Base-by-base conservation (phyloP, 352 stramenopile genomes). In the Globisporangium lucens region DNA sequence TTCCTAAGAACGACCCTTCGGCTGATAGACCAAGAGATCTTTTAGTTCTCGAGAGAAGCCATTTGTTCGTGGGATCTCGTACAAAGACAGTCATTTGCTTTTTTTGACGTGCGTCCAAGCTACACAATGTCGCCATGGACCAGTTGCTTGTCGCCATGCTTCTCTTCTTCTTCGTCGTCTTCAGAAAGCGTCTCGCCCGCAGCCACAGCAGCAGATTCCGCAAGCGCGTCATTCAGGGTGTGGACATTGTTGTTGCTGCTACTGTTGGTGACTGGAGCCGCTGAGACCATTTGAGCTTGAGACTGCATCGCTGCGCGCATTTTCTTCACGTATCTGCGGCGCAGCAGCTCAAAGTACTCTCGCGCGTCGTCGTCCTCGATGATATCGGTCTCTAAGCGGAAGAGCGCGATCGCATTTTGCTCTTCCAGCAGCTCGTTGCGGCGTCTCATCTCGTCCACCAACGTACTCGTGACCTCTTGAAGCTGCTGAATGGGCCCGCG, bases 341-440 rank as follows among this genome's bases (percentile, higher is more conserved):
- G 77, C n/a, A 93, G 65, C 38, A 78, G 22, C 43, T 75, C 65
- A 57, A 86, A 89, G 64, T 74, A 87, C 24, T 83, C 77, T 56
- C 80, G 77, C 12, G 79, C 75, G 17, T 83, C 76, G 20, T 72
- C 66, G 56, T 91, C 82, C 20, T 82, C 52, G 15, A 89, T 65
- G 43, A 79, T 66, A 8, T 89, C 79, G 3, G 76, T 49, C 55
- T 91, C 74, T 20, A 87, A 56, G 22, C 77, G 78, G 22, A 93
- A 82, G 5, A 93, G 66, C 33, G 83, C 69, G 55, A 93, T 89
- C 29, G 82, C 74, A 51, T 93, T 93, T 68, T 89, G 81, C 33
- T 93, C 85, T 62, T 91, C 85, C 29, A 93, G 69, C 33, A 93
- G 61, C 36, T 89, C 79, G 36, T 88, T 91, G 20, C 85, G 78